Percentiles rank a stretch among this genome's conserved stretches.
phyloP scores from a whole-genome alignment of 352 stramenopile species.

The Ophiocytium majus region DNA sequence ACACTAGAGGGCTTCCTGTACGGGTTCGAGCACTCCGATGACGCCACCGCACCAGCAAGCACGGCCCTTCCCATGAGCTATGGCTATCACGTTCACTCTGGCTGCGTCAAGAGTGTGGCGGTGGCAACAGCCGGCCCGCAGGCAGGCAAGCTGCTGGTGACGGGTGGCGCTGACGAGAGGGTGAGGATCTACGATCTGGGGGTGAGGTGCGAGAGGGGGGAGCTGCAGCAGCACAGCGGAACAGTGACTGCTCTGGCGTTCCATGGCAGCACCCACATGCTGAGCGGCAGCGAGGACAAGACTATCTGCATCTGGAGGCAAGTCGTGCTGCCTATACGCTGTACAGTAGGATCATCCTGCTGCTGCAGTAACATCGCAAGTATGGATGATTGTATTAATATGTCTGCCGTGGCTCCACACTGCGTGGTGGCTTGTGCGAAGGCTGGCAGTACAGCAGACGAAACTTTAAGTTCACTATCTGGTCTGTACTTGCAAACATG shows the following conservation, averaged over 20 bases:
- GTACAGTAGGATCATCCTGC: too few relatives aligned
- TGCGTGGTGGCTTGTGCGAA: too few relatives aligned
- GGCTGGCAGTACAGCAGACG: too few relatives aligned
- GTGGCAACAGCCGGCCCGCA: slow-evolving; percentile 32
- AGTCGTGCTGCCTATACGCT: too few relatives aligned
- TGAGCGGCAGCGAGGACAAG: slow-evolving; percentile 57
- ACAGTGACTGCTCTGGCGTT: slow-evolving; percentile 56
- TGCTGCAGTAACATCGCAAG: too few relatives aligned
- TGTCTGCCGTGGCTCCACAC: too few relatives aligned
- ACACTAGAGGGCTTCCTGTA: slow-evolving; percentile 55
- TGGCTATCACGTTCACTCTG: slow-evolving; percentile 55
- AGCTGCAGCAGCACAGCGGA: slow-evolving; percentile 58
- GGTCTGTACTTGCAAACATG: too few relatives aligned
- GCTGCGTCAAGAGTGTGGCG: slow-evolving; percentile 53
- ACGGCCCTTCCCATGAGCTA: slow-evolving; percentile 35
- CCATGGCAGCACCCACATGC: slow-evolving; percentile 54
- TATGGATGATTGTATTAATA: too few relatives aligned
- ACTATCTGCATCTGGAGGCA: slow-evolving; percentile 56
- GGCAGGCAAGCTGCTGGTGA: slow-evolving; percentile 45
- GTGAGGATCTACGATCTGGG: slow-evolving; percentile 56
- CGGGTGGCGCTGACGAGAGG: slow-evolving; percentile 52
- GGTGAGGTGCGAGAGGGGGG: slow-evolving; percentile 45
- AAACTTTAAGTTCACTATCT: too few relatives aligned
- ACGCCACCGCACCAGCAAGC: neutral
- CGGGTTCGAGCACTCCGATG: slow-evolving; percentile 32